These are phyloP conservation scores for Tubosaeta sp. DNA, from an alignment of 768 basidiomycete species.

Conservation along the genomic window DNA sequence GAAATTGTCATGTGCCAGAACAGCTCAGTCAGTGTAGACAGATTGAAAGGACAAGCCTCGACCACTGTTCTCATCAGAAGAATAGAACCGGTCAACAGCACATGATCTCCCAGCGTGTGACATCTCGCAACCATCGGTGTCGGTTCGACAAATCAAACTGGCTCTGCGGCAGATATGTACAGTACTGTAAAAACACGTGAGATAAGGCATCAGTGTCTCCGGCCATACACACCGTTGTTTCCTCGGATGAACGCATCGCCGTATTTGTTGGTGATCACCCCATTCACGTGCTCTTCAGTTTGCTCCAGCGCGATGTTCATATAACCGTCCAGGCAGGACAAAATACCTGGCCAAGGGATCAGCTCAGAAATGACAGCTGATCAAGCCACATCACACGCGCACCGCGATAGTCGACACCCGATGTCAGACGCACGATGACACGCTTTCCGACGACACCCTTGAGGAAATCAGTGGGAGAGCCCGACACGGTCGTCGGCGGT, in stretches of 20 bases:
- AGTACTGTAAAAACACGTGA: slow-evolving; percentile 44
- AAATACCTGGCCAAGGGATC: slow-evolving; percentile 53
- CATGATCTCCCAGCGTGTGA: not conserved
- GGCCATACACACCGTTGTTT: slow-evolving; percentile 67
- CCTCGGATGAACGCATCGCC: slow-evolving; percentile 96
- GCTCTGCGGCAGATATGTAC: slow-evolving; percentile 74
- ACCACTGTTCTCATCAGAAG: not conserved
- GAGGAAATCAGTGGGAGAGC: slow-evolving; percentile 89
- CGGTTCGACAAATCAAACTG: slow-evolving; percentile 34
- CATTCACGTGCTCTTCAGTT: slow-evolving; percentile 93
- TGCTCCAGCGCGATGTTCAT: slow-evolving; percentile 99
- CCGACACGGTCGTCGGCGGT: slow-evolving; percentile 47
- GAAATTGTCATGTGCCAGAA: not conserved
- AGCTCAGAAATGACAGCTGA: not conserved
- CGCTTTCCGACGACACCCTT: slow-evolving; percentile 96
- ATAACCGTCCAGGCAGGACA: slow-evolving; percentile 96
- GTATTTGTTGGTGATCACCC: slow-evolving; percentile 80
- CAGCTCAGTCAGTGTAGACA: too few relatives aligned
- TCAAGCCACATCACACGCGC: slow-evolving; percentile 16
- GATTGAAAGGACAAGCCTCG: not conserved
- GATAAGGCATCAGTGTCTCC: not conserved
- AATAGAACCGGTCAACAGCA: not conserved
- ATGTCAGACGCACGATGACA: slow-evolving; percentile 87
- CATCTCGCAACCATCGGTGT: not conserved
- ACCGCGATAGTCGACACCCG: slow-evolving; percentile 94